Conservation (phyloP, 768 basidiomycete genomes). For the Lentinula detonsa region DNA sequence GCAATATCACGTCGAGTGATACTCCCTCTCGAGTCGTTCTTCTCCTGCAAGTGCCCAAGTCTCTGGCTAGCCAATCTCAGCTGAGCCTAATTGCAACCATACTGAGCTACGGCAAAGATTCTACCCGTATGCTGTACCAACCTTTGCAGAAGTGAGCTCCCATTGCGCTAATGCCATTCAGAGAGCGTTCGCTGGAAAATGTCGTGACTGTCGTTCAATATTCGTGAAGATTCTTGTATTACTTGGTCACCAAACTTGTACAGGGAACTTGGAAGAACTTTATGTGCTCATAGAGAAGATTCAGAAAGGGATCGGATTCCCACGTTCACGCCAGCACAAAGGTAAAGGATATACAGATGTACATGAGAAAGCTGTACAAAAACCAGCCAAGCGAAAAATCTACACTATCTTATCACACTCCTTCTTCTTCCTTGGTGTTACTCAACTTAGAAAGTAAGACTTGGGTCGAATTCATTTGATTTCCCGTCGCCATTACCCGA, state of each 20-base stretch:
- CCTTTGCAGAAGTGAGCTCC: conserved; percentile 32
- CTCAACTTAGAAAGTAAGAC: background rate
- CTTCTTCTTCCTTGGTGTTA: no score
- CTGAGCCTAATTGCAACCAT: conserved; percentile 39
- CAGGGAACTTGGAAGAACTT: background rate
- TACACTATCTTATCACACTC: no score
- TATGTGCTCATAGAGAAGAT: background rate
- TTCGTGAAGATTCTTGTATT: background rate
- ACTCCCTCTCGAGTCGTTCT: conserved; percentile 57
- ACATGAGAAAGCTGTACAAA: no score
- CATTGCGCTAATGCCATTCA: conserved; percentile 16
- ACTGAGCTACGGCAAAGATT: background rate
- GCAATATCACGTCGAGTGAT: conserved; percentile 66
- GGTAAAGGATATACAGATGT: background rate
- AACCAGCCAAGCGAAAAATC: no score
- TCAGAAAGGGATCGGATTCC: background rate
- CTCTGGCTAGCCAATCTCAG: conserved; percentile 58
- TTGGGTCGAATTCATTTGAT: no score
- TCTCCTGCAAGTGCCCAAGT: conserved; percentile 65
- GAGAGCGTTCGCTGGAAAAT: conserved; percentile 4
- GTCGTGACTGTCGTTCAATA: conserved; percentile 6
- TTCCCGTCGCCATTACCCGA: no score
- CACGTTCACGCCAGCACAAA: background rate
- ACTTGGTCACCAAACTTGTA: background rate
- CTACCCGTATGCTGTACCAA: conserved; percentile 10